phyloP scores from a whole-genome alignment of 2,329 filamentous ascomycete genomes.

The Hypoxylon sp. region DNA sequence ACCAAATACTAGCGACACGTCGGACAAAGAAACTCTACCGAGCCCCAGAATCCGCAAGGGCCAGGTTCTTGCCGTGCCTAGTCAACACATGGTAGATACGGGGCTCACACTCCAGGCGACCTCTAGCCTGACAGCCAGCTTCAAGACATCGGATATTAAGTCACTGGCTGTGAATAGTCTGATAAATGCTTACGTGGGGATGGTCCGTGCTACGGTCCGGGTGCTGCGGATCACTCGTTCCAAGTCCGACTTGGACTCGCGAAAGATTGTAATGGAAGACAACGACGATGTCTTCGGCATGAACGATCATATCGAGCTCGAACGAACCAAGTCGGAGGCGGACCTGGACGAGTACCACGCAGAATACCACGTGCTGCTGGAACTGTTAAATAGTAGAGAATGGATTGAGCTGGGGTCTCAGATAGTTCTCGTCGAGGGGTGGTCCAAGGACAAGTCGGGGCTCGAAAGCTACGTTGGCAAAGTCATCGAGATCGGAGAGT shows the following conservation, averaged over 20 bases:
- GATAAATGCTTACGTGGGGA: slow-evolving; percentile 88
- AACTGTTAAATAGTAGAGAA: slow-evolving; percentile 76
- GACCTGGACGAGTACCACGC: slow-evolving; percentile 43
- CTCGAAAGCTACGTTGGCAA: slow-evolving; percentile 79
- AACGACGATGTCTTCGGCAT: slow-evolving; percentile 70
- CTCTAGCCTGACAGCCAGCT: slow-evolving; percentile 77
- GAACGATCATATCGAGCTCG: slow-evolving; percentile 59
- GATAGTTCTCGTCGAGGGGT: slow-evolving; percentile 78
- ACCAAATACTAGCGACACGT: slow-evolving; percentile 44
- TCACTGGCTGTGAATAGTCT: slow-evolving; percentile 74
- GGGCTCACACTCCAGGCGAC: slow-evolving; percentile 71
- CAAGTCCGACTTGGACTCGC: slow-evolving; percentile 43
- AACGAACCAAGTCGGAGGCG: slow-evolving; percentile 46
- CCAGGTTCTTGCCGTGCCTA: slow-evolving; percentile 80
- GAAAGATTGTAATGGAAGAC: slow-evolving; percentile 54
- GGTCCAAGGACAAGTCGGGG: slow-evolving; percentile 73
- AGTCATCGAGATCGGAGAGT: slow-evolving; percentile 72
- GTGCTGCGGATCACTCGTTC: slow-evolving; percentile 68
- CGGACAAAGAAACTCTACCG: slow-evolving; percentile 49
- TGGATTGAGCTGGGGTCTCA: slow-evolving; percentile 79
- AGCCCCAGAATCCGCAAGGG: slow-evolving; percentile 74
- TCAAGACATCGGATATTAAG: slow-evolving; percentile 72
- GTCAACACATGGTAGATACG: slow-evolving; percentile 67
- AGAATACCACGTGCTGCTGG: slow-evolving; percentile 71
- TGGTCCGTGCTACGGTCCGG: slow-evolving; percentile 83